Conservation (phyloP, 441 rosid species). For the Euphorbia corollata region DNA sequence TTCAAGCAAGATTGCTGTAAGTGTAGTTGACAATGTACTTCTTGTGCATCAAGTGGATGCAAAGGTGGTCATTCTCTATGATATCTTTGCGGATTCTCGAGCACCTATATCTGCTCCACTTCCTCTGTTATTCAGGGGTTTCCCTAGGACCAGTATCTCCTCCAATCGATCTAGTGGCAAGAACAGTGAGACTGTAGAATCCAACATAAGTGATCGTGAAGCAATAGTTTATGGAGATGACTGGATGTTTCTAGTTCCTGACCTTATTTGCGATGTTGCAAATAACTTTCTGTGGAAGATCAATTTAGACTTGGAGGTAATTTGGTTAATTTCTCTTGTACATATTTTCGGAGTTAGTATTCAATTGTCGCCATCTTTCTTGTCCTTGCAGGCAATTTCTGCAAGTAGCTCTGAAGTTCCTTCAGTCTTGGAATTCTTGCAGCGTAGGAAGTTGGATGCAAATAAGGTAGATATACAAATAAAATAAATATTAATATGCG, state of each 20-base stretch:
- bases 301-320: conserved; percentile 85
- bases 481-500: not conserved
- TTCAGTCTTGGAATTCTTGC: conserved; percentile 77
- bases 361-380: conserved; percentile 15
- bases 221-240: conserved; percentile 65
- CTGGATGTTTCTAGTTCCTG: conserved; percentile 88
- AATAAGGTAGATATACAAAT: conserved; percentile 44
- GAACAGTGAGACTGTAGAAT: conserved; percentile 49
- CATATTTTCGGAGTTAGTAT: not conserved
- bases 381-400: conserved; percentile 58
- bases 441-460: conserved; percentile 85
- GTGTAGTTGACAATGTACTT: conserved; percentile 80
- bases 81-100: conserved; percentile 79
- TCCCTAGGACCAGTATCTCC: conserved; percentile 43
- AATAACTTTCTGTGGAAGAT: conserved; percentile 81
- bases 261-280: conserved; percentile 71
- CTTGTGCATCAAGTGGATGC: conserved; percentile 98
- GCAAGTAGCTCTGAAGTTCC: conserved; percentile 93
- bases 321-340: conserved; percentile 15
- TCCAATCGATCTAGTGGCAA: conserved; percentile 39
- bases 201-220: conserved; percentile 44
- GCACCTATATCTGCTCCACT: conserved; percentile 98
- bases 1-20: conserved; percentile 80
- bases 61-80: conserved; percentile 87
- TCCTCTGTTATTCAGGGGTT: conserved; percentile 74